Evolutionary conservation across 805 yeast species (phyloP).

Genomic region (Lipomyces yamadae): DNA sequence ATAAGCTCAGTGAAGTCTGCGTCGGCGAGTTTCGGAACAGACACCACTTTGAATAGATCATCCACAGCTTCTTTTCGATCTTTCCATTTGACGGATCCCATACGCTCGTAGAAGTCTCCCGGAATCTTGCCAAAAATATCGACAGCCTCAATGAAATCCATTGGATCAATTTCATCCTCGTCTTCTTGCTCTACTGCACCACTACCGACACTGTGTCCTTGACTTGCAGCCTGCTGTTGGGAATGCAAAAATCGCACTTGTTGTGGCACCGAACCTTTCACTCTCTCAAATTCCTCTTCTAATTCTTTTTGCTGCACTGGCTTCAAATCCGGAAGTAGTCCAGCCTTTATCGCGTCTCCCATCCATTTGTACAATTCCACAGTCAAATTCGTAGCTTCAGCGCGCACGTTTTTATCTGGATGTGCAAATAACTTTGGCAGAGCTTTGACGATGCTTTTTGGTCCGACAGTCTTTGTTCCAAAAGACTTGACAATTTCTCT

Average conservation of each 20-base stretch:
- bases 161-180: constrained; percentile 64
- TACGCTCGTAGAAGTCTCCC: constrained; percentile 56
- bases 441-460: constrained; percentile 59
- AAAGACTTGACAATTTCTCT: constrained; percentile 59
- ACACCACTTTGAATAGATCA: constrained; percentile 51
- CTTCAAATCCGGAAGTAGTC: constrained; percentile 72
- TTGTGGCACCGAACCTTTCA: constrained; percentile 44
- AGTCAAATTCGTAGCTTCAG: constrained; percentile 71
- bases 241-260: constrained; percentile 62
- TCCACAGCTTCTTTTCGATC: constrained; percentile 87
- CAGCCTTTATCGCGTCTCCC: constrained; percentile 63
- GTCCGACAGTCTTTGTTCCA: constrained; percentile 67
- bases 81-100: constrained; percentile 80
- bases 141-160: constrained; percentile 70
- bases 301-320: constrained; percentile 92
- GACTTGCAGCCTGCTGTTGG: constrained; percentile 54
- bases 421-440: constrained; percentile 78
- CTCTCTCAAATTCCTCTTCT: constrained; percentile 64
- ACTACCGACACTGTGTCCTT: constrained; percentile 26
- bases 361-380: constrained; percentile 75
- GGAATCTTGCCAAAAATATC: constrained; percentile 72
- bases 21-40: constrained; percentile 57
- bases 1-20: constrained; percentile 69
- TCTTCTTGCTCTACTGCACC: constrained; percentile 40
- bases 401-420: constrained; percentile 84